Conservation (phyloP, 768 basidiomycete species). For the Russula lepida region DNA sequence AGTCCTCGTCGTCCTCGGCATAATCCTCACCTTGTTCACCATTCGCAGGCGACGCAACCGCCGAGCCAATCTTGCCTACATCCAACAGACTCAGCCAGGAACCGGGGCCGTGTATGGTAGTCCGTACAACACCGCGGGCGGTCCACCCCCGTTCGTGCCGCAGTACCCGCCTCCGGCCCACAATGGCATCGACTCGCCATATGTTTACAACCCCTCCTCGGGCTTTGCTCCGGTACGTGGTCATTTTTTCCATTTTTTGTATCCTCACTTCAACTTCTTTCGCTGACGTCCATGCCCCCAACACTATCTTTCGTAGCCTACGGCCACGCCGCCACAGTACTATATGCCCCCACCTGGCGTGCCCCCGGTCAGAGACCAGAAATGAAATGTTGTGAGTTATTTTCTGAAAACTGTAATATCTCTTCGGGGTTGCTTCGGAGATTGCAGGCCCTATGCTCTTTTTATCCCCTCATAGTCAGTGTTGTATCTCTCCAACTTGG, state of each 20-base stretch:
- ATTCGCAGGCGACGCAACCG: background rate
- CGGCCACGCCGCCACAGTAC: conserved; percentile 1
- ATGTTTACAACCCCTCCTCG: background rate
- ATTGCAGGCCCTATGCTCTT: background rate
- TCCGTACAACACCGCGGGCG: background rate
- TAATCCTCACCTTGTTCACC: background rate
- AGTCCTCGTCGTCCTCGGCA: background rate
- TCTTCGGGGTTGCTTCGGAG: background rate
- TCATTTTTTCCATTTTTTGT: background rate
- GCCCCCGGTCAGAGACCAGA: background rate
- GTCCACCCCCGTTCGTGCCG: background rate
- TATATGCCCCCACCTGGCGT: background rate
- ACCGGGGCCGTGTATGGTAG: background rate
- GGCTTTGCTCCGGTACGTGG: conserved; percentile 6
- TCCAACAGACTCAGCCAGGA: background rate
- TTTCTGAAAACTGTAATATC: background rate
- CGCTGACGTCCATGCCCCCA: background rate
- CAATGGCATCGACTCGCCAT: background rate
- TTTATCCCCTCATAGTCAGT: background rate
- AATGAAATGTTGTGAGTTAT: background rate
- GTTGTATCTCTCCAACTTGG: background rate
- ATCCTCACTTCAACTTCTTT: background rate
- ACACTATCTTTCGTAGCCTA: background rate
- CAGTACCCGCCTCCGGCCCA: conserved; percentile 10
- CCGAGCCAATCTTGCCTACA: background rate